Evolutionary conservation across 192 early-diverging fungal genomes (phyloP).

Genomic region (Oehlia diaphana): DNA sequence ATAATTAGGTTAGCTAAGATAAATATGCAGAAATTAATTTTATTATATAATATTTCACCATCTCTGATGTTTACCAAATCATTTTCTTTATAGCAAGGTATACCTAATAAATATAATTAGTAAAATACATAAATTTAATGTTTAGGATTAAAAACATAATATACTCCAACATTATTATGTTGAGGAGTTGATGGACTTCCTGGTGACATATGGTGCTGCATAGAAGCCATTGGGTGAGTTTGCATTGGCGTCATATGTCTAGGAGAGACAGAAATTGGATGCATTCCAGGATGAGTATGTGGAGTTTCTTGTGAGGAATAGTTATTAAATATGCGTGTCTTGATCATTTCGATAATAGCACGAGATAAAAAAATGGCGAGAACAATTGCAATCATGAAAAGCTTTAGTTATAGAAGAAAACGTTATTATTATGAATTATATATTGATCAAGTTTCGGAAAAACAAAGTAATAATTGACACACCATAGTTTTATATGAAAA

Average conservation of each 20-base stretch:
- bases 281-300: not conserved
- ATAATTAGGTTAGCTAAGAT: no score
- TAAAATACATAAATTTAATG: not conserved
- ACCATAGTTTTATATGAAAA: conserved; percentile 27
- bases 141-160: not conserved
- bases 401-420: not conserved
- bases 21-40: no score
- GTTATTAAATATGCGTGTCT: not conserved
- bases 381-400: conserved; percentile 5
- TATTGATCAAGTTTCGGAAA: not conserved
- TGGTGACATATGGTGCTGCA: conserved; percentile 1
- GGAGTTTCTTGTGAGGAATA: not conserved
- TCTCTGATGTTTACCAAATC: no score
- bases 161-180: conserved; percentile 7
- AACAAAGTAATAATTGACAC: not conserved
- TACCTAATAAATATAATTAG: no score
- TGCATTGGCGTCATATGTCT: not conserved
- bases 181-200: not conserved
- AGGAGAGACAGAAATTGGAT: not conserved
- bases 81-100: no score
- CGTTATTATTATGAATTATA: not conserved
- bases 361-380: not conserved
- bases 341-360: not conserved
- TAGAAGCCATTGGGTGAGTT: not conserved
- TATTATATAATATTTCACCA: no score